These are phyloP conservation scores for Luzula sylvatica DNA, from an alignment of 176 grass and related monocot genomes.

Conservation along the genomic window DNA sequence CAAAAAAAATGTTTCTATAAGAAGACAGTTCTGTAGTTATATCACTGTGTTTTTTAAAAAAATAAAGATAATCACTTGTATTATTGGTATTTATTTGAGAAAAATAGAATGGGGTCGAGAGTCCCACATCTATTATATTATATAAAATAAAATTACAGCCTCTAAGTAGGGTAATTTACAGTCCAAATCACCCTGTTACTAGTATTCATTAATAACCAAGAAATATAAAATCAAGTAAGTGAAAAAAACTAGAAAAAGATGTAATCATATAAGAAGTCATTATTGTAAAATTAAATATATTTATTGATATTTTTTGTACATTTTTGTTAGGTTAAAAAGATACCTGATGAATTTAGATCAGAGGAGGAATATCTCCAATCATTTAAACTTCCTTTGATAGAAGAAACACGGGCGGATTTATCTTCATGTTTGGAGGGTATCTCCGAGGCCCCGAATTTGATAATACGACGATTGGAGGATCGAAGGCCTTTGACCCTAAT, in stretches of 20 bases:
- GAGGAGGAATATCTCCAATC: slow-evolving; percentile 23
- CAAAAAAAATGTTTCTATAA: background rate
- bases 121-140: too few relatives aligned
- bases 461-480: slow-evolving; percentile 23
- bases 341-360: slow-evolving; percentile 18
- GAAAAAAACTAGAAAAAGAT: too few relatives aligned
- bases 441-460: slow-evolving; percentile 18
- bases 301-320: background rate
- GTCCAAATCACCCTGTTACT: too few relatives aligned
- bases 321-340: slow-evolving; percentile 26
- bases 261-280: too few relatives aligned
- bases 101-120: too few relatives aligned
- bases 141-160: too few relatives aligned
- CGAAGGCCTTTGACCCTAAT: too few relatives aligned
- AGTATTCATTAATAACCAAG: too few relatives aligned
- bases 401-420: slow-evolving; percentile 39
- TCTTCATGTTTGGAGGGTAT: slow-evolving; percentile 24
- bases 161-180: too few relatives aligned
- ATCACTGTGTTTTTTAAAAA: background rate
- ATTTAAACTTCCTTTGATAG: slow-evolving; percentile 33
- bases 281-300: background rate
- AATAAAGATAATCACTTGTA: background rate
- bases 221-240: too few relatives aligned
- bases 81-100: background rate
- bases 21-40: background rate